Percentiles rank a stretch among this genome's conserved stretches.
Conservation (phyloP, 345 rosid genomes). For the Sisymbrium altissimum region DNA sequence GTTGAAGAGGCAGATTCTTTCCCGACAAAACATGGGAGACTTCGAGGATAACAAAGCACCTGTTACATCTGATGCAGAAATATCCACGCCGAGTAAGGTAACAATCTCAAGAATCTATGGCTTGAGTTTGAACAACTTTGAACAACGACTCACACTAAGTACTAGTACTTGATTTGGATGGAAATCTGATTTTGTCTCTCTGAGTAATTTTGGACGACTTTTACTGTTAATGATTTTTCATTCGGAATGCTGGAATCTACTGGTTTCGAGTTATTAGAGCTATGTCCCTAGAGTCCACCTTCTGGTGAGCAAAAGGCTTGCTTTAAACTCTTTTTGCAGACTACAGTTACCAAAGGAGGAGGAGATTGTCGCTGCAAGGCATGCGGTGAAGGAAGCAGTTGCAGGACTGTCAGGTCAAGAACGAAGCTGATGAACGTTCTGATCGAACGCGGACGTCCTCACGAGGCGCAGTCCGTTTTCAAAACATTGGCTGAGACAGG, state of each 20-base stretch:
- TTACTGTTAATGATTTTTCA: not conserved
- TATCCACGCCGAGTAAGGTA: constrained; percentile 20
- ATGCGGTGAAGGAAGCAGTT: constrained; percentile 43
- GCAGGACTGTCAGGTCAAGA: constrained; percentile 52
- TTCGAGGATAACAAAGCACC: not conserved
- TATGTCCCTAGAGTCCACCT: constrained; percentile 22
- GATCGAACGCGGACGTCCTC: constrained; percentile 53
- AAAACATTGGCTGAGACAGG: constrained; percentile 47
- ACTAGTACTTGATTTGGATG: not conserved
- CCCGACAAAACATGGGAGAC: constrained; percentile 19
- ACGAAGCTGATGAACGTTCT: constrained; percentile 56
- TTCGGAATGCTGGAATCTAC: too few species aligned
- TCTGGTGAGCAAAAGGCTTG: constrained; percentile 25
- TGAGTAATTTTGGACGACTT: too few species aligned
- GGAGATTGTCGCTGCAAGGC: constrained; percentile 24
- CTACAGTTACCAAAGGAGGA: constrained; percentile 9
- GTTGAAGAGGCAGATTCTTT: constrained; percentile 10
- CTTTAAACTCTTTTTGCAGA: constrained; percentile 19
- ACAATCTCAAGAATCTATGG: not conserved
- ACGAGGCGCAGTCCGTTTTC: constrained; percentile 46
- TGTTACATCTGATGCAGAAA: not conserved
- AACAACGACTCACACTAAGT: not conserved
- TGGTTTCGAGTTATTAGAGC: not conserved
- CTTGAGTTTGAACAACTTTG: not conserved
- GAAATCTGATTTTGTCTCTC: too few species aligned